phyloP scores from a whole-genome alignment of 2,329 filamentous ascomycete genomes.

The Colletotrichum brevisporum region DNA sequence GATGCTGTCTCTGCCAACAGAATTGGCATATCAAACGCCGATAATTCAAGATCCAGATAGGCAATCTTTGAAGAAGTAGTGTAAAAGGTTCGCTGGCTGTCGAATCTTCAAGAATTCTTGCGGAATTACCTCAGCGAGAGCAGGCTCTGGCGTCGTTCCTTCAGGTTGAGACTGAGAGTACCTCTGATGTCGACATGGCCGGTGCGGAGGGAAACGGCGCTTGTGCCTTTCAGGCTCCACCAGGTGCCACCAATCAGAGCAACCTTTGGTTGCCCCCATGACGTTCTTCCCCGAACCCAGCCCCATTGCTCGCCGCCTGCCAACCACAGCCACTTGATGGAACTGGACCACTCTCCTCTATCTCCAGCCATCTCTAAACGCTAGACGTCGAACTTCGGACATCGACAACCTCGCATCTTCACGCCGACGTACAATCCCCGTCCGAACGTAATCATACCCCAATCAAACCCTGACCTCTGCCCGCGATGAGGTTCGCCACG shows the following conservation, averaged over 20 bases:
- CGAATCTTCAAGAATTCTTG: background rate
- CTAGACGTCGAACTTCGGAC: slow-evolving; percentile 26
- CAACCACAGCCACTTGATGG: slow-evolving; percentile 34
- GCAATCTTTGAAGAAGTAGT: too few species aligned
- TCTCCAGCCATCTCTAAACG: slow-evolving; percentile 39
- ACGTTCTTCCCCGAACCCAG: slow-evolving; percentile 41
- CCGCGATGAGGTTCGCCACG: slow-evolving; percentile 58
- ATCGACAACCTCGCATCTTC: slow-evolving; percentile 28
- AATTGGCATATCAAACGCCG: background rate
- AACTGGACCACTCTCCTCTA: slow-evolving; percentile 37
- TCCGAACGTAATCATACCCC: background rate
- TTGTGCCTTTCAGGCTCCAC: slow-evolving; percentile 35
- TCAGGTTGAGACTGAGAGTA: background rate
- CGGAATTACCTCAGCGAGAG: background rate
- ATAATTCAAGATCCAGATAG: background rate
- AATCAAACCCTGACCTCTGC: slow-evolving; percentile 7
- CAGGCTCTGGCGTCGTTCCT: slow-evolving; percentile 1
- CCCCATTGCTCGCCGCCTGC: slow-evolving; percentile 37
- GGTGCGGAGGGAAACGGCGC: slow-evolving; percentile 36
- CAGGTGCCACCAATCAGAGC: slow-evolving; percentile 37
- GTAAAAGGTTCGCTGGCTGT: too few species aligned
- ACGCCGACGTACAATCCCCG: background rate
- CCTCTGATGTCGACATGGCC: slow-evolving; percentile 35
- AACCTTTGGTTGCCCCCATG: slow-evolving; percentile 37
- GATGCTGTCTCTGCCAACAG: background rate